These are phyloP conservation scores for Cryptococcus sp. DNA, from an alignment of 1,284 basidiomycete species.

Conservation along the genomic window DNA sequence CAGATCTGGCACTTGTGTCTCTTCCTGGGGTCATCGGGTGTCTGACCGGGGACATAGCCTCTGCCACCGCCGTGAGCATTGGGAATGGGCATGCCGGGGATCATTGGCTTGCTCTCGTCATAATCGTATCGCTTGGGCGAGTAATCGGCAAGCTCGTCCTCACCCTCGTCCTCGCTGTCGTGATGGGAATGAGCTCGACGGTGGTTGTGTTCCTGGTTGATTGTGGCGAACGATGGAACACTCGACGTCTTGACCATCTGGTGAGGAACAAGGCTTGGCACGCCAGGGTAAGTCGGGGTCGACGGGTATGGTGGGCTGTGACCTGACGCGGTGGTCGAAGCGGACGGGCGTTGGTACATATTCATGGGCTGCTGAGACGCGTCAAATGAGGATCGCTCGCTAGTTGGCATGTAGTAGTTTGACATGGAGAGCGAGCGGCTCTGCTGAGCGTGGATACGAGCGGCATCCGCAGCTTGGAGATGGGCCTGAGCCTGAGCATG, in stretches of 20 bases:
- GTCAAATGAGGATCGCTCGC: conserved; percentile 3
- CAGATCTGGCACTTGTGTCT: conserved; percentile 53
- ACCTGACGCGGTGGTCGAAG: conserved; percentile 21
- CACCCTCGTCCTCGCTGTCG: conserved; percentile 25
- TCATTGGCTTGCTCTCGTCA: conserved; percentile 25
- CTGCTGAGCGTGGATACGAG: conserved; percentile 21
- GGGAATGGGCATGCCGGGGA: conserved; percentile 31
- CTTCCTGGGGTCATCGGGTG: conserved; percentile 55
- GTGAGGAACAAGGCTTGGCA: conserved; percentile 7
- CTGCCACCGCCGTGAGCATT: conserved; percentile 52
- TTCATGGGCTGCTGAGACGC: conserved; percentile 1
- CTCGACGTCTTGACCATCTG: conserved; percentile 15
- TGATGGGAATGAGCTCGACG: conserved; percentile 9
- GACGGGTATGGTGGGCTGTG: conserved; percentile 32
- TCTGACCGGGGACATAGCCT: conserved; percentile 53
- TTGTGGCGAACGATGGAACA: conserved; percentile 12
- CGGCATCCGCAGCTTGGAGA: conserved; percentile 36
- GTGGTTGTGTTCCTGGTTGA: conserved; percentile 4
- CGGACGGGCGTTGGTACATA: conserved; percentile 20
- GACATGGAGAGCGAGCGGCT: conserved; percentile 10
- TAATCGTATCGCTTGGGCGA: conserved; percentile 11
- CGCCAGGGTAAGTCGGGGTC: conserved; percentile 28
- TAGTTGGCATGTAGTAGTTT: conserved; percentile 14
- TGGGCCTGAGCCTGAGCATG: conserved; percentile 44
- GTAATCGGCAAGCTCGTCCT: conserved; percentile 26